Evolutionary conservation across 495 filamentous ascomycete species (phyloP).

Genomic region (Xylaria curta): DNA sequence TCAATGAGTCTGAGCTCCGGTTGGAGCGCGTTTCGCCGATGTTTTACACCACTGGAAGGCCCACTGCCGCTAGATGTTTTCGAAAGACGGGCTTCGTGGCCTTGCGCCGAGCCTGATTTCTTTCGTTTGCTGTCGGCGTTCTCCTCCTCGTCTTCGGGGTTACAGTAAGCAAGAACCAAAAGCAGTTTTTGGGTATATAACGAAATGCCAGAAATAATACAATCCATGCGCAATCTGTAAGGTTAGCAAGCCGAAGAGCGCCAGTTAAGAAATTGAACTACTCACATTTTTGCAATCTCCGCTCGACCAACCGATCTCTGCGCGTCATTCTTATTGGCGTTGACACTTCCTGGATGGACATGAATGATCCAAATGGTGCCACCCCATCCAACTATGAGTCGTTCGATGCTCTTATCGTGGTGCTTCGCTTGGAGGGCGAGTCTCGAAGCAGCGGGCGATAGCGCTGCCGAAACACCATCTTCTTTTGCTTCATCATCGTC

Average conservation of each 20-base stretch:
- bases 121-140: slow-evolving; percentile 36
- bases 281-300: slow-evolving; percentile 90
- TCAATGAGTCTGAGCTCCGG: slow-evolving; percentile 93
- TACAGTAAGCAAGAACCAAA: slow-evolving; percentile 87
- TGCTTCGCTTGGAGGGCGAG: slow-evolving; percentile 53
- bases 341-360: slow-evolving; percentile 77
- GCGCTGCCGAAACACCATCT: slow-evolving; percentile 28
- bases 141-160: slow-evolving; percentile 68
- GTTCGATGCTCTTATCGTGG: slow-evolving; percentile 64
- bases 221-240: slow-evolving; percentile 86
- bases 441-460: slow-evolving; percentile 55
- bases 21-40: slow-evolving; percentile 74
- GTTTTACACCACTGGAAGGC: slow-evolving; percentile 64
- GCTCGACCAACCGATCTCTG: slow-evolving; percentile 78
- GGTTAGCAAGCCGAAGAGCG: slow-evolving; percentile 36
- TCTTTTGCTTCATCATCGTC: slow-evolving; percentile 54
- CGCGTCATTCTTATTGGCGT: slow-evolving; percentile 70
- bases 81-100: slow-evolving; percentile 47
- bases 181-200: slow-evolving; percentile 93
- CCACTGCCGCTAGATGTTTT: slow-evolving; percentile 54
- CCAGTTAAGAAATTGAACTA: slow-evolving; percentile 25
- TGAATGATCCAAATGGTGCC: slow-evolving; percentile 95
- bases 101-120: slow-evolving; percentile 18
- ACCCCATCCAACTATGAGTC: slow-evolving; percentile 92
- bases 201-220: slow-evolving; percentile 94